Base-by-base conservation (phyloP, 73 alveolate species). In the Breviolum minutum region DNA sequence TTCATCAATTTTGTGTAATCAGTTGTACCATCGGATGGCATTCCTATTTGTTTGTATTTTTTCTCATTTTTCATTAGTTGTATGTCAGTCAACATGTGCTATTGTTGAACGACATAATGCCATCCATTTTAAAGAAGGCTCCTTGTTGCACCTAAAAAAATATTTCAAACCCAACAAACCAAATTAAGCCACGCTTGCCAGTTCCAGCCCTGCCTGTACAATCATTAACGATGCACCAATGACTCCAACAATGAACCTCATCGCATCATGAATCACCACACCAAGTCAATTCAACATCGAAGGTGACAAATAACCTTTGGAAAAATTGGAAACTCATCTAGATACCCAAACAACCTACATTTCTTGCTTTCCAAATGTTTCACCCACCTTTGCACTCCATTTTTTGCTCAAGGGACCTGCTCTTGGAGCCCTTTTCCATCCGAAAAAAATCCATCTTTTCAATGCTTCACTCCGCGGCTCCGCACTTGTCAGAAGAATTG, bases 401-500 rank as follows among this genome's bases (percentile, higher is more conserved):
- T 3, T 40, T 40, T 40, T 40, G 54, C 54, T n/a, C n/a, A n/a
- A n/a, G n/a, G n/a, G n/a, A n/a, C n/a, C 54, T 40, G 54, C 54
- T 40, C 54, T 40, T 40, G 54, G 54, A 40, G 54, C 54, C 54
- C n/a, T n/a, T 40, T 40, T 40, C 5, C 54, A n/a, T n/a, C n/a
- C n/a, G n/a, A 64, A 64, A 64, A 64, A 64, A 66, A 32, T 22
- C 60, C 68, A 10, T 29, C 71, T 32, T 22, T 8, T 32, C 30
- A 27, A 12, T 22, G 90, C 64, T 13, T 13, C 76, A 24, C 1
- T 84, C 24, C 91, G 8, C 32, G 0, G 69, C 27, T 48, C 48
- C 71, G 17, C 69, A n/a, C 96, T 89, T 89, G 96, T 89, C 96
- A 26, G 96, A 89, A 64, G 96, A 74, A 89, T 89, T 89, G n/a